Evolutionary conservation across 164 flowering plant species (phyloP).

Genomic region (Buxus sempervirens): DNA sequence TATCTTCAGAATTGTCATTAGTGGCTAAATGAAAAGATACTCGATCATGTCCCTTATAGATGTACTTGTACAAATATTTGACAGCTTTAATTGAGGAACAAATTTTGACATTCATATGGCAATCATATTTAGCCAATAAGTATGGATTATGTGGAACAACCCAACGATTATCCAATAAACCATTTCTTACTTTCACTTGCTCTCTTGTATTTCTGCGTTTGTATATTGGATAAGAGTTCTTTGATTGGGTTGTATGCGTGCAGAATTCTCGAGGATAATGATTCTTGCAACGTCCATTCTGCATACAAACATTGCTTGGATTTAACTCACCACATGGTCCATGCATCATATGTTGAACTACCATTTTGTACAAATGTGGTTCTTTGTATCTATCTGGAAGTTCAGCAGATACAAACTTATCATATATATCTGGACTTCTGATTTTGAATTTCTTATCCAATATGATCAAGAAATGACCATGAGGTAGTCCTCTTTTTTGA

Average conservation of each 20-base stretch:
- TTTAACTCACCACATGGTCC: slow-evolving; percentile 15
- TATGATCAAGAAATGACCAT: slow-evolving; percentile 7
- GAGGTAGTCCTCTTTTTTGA: slow-evolving; percentile 6
- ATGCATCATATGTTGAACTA: slow-evolving; percentile 23
- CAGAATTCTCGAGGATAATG: slow-evolving; percentile 7
- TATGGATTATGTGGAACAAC: slow-evolving; percentile 13
- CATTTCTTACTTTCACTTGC: not conserved
- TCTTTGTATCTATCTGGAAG: not conserved
- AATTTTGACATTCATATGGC: slow-evolving; percentile 20
- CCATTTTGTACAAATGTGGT: not conserved
- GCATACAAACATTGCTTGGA: not conserved
- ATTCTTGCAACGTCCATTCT: slow-evolving; percentile 1
- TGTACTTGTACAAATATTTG: slow-evolving; percentile 21
- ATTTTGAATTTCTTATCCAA: not conserved
- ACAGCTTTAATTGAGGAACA: slow-evolving; percentile 3
- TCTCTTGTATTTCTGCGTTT: not conserved
- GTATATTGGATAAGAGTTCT: slow-evolving; percentile 13
- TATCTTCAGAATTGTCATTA: too few species aligned
- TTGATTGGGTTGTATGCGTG: too few species aligned
- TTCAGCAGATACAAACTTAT: slow-evolving; percentile 7
- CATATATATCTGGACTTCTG: not conserved
- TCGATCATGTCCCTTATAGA: slow-evolving; percentile 16
- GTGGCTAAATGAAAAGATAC: too few species aligned
- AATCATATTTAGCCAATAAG: slow-evolving; percentile 6
- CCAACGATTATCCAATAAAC: not conserved